phyloP scores from a whole-genome alignment of 306 rosid genomes.

The Fragaria nilgerrensis region DNA sequence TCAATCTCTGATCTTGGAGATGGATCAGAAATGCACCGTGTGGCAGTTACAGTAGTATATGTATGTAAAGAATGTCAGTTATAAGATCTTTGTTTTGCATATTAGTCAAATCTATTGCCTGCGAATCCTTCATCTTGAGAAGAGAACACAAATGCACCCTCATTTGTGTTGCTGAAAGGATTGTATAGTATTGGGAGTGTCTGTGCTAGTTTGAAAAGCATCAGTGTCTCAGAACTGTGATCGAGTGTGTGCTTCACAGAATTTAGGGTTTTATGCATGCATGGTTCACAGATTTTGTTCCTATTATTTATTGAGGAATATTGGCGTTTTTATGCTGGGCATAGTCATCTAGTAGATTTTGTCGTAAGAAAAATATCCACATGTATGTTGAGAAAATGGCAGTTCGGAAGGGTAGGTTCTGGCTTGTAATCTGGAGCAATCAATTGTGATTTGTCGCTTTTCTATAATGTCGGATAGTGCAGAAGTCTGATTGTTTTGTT shows the following conservation, averaged over 20 bases:
- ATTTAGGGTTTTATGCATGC: slow-evolving; percentile 28
- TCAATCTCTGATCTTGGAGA: slow-evolving; percentile 5
- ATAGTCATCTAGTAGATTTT: slow-evolving; percentile 9
- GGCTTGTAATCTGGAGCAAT: slow-evolving; percentile 1
- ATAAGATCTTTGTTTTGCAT: slow-evolving; percentile 13
- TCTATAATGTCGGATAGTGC: slow-evolving; percentile 15
- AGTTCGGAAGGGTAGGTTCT: slow-evolving; percentile 10
- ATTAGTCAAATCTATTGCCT: slow-evolving; percentile 12
- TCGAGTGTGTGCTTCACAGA: slow-evolving; percentile 1
- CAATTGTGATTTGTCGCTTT: slow-evolving; percentile 9
- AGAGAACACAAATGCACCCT: not conserved
- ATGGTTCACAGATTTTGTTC: slow-evolving; percentile 9
- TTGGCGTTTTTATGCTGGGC: slow-evolving; percentile 17
- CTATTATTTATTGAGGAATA: slow-evolving; percentile 13
- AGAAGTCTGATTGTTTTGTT: not conserved
- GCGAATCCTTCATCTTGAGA: slow-evolving; percentile 1
- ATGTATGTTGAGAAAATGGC: slow-evolving; percentile 16
- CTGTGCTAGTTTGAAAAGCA: slow-evolving; percentile 18
- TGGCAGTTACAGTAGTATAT: not conserved
- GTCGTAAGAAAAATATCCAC: slow-evolving; percentile 2
- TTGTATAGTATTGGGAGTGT: not conserved
- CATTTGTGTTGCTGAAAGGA: not conserved
- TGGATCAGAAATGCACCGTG: not conserved
- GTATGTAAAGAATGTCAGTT: not conserved
- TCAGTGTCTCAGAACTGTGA: slow-evolving; percentile 22